Percentiles rank a stretch among this genome's conserved stretches.
Conservation (phyloP, 2,329 filamentous ascomycete genomes). For the Coniochaeta sp. region DNA sequence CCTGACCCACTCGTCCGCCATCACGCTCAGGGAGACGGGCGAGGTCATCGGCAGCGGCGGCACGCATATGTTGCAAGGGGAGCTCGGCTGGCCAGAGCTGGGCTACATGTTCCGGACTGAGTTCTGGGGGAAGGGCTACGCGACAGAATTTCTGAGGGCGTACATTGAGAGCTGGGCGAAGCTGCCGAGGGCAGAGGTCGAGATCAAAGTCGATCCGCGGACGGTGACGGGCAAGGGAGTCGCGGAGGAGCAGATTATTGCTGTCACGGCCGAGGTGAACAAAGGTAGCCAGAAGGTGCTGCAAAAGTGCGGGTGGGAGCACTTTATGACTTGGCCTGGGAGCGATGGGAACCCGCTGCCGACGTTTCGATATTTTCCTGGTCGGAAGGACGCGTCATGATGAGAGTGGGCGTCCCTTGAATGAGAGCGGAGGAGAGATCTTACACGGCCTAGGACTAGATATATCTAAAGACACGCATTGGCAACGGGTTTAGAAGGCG, state of each 20-base stretch:
- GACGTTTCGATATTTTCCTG: constrained; percentile 15
- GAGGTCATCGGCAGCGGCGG: constrained; percentile 45
- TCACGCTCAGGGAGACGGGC: constrained; percentile 37
- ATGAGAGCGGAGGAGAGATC: not conserved
- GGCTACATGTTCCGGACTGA: constrained; percentile 49
- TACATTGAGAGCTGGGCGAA: constrained; percentile 39
- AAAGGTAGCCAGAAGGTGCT: constrained; percentile 47
- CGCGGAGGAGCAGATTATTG: constrained; percentile 34
- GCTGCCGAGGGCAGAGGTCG: constrained; percentile 37
- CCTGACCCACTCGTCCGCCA: constrained; percentile 47
- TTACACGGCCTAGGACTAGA: not conserved
- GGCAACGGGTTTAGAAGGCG: not conserved
- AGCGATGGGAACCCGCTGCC: constrained; percentile 17
- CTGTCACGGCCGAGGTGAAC: constrained; percentile 42
- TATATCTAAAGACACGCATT: not conserved
- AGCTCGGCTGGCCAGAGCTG: constrained; percentile 48
- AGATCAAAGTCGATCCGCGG: constrained; percentile 32
- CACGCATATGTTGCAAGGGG: constrained; percentile 23
- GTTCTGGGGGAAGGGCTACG: constrained; percentile 48
- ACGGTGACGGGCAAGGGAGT: constrained; percentile 22
- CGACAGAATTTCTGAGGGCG: constrained; percentile 45
- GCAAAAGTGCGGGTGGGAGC: constrained; percentile 45
- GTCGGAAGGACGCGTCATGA: constrained; percentile 5
- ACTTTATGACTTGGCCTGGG: constrained; percentile 32
- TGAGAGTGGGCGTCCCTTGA: not conserved